Evolutionary conservation across 768 basidiomycete genomes (phyloP), one percentile per base, ranked within the genome.

Genomic region (Cyclocybe cylindracea): DNA sequence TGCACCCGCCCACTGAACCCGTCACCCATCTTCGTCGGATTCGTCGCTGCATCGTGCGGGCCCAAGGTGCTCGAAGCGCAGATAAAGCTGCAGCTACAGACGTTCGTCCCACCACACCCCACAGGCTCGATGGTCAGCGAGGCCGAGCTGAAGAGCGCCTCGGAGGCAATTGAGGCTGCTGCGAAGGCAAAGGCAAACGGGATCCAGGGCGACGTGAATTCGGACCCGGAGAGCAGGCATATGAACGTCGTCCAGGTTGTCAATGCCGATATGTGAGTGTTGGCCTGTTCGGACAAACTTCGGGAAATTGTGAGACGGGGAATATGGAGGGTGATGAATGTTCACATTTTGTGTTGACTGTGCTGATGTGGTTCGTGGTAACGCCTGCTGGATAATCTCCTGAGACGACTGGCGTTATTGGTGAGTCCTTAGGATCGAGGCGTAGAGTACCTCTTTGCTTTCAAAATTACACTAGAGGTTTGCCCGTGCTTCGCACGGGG

Each of bases 1-100:
- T 98, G 96, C 76, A 95, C 97, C 18, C 86, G 97, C 29, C 97
- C 97, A 2, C 77, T 99, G 39, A 98, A 99, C 72, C 97, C 97
- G 1, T 97, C 94, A 0, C 97, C 97, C 0, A 88, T 94, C 0
- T 98, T 98, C 85, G 86, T 99, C 47, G 97, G 97, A 10, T 89
- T 99, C 67, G 81, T 99, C 42, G 85, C 96, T 4, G 94, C 97
- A 1, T 75, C 97, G 0, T 74, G 76, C 9, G 71, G 75, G 3
- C 39, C 55, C 7, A 46, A 60, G 9, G 78, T 84, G 0, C 78
- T 98, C 4, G 73, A 82, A 32, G 87, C 89, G 63, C 91, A 97
- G 65, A 61, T 94, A 19, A 75, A 75, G 44, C 63, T 71, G n/a
- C 95, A 96, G 70, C 60, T 77, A 39, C 66, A 67, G 46, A 69